A percentile compares a stretch with the other conserved stretches of the same genome.
Conservation (phyloP, 2,329 filamentous ascomycete genomes). For the Cephalotrichum gorgonifer region DNA sequence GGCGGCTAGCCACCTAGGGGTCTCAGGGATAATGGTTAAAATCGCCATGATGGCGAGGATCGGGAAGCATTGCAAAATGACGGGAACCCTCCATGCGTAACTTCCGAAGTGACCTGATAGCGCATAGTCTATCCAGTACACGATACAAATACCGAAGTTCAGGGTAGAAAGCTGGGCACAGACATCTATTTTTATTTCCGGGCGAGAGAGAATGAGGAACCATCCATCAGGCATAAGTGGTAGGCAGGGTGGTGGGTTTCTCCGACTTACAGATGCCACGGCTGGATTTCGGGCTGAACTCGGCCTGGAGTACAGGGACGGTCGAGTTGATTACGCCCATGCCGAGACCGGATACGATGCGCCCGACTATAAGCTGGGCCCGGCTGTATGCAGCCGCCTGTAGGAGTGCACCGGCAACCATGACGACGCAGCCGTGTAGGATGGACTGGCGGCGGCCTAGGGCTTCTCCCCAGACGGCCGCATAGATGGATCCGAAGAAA, state of each 20-base stretch:
- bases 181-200: conserved; percentile 25
- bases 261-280: conserved; percentile 19
- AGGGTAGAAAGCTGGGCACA: conserved; percentile 36
- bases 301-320: conserved; percentile 31
- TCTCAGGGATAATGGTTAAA: conserved; percentile 27
- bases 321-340: conserved; percentile 34
- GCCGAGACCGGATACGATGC: conserved; percentile 35
- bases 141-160: conserved; percentile 32
- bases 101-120: conserved; percentile 19
- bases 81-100: conserved; percentile 28
- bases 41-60: conserved; percentile 26
- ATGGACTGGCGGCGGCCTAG: conserved; percentile 33
- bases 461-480: conserved; percentile 28
- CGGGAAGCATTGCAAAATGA: conserved; percentile 29
- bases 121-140: conserved; percentile 35
- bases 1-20: conserved; percentile 29
- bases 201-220: too few relatives aligned
- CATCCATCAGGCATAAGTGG: too few relatives aligned
- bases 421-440: conserved; percentile 27
- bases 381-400: conserved; percentile 31
- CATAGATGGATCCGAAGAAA: conserved; percentile 26
- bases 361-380: conserved; percentile 31
- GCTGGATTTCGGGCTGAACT: conserved; percentile 27
- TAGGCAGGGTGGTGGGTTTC: background rate
- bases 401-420: conserved; percentile 33